Evolutionary conservation across 2,329 filamentous ascomycete genomes (phyloP).

Genomic region (Fusarium tanahbumbuense): DNA sequence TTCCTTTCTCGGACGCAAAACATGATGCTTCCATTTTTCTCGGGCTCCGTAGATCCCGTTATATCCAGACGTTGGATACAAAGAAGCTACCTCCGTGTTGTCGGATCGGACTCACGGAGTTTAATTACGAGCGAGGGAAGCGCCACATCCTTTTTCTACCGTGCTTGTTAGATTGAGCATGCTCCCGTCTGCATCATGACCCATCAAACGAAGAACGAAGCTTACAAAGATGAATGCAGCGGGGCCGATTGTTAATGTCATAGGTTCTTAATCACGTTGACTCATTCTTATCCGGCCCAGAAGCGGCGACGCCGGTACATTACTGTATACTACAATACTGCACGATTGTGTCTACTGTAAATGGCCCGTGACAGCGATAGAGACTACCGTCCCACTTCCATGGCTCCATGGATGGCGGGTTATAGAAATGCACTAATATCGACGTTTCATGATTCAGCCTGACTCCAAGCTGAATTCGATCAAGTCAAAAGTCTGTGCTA

Average conservation of each 20-base stretch:
- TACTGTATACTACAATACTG: neutral
- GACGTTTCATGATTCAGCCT: constrained; percentile 36
- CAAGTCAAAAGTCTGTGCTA: constrained; percentile 13
- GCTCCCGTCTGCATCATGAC: neutral
- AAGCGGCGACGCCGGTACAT: constrained; percentile 29
- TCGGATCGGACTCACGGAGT: constrained; percentile 45
- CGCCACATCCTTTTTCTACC: constrained; percentile 21
- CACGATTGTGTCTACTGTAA: neutral
- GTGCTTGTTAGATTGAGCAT: neutral
- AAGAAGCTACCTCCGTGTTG: constrained; percentile 22
- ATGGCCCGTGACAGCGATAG: constrained; percentile 6
- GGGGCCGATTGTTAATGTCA: constrained; percentile 2
- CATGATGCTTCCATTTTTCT: neutral
- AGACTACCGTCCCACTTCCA: constrained; percentile 15
- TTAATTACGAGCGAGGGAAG: constrained; percentile 39
- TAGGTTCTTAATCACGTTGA: neutral
- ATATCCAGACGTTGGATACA: constrained; percentile 13
- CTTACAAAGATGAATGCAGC: constrained; percentile 24
- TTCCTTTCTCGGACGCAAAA: constrained; percentile 33
- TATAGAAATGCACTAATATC: constrained; percentile 21
- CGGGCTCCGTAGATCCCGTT: constrained; percentile 25
- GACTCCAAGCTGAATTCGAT: constrained; percentile 6
- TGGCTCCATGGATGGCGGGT: neutral
- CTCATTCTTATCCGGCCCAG: constrained; percentile 8
- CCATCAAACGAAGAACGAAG: constrained; percentile 11